Conservation (phyloP, 371 early-diverging fungal genomes). For the Mucor sp. region DNA sequence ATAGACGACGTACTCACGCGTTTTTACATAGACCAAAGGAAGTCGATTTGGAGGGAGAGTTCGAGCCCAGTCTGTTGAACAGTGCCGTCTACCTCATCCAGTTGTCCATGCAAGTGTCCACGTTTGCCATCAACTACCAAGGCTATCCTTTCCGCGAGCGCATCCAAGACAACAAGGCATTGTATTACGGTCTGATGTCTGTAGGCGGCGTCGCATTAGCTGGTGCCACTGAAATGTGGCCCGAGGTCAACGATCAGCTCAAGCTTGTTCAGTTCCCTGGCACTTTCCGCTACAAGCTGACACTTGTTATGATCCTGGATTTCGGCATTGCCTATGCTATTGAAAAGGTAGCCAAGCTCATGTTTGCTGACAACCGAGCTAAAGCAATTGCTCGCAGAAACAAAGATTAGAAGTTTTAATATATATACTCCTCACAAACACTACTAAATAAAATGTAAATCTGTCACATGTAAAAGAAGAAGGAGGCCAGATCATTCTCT, state of each 20-base stretch:
- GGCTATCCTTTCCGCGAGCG: slow-evolving; percentile 99
- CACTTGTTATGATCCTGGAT: slow-evolving; percentile 72
- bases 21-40: slow-evolving; percentile 60
- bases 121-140: slow-evolving; percentile 99
- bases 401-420: slow-evolving; percentile 5
- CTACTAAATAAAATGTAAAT: not conserved
- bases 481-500: not conserved
- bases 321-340: slow-evolving; percentile 71
- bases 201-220: slow-evolving; percentile 88
- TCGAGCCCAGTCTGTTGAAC: slow-evolving; percentile 96
- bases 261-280: slow-evolving; percentile 92
- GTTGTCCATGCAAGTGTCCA: slow-evolving; percentile 98
- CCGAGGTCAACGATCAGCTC: slow-evolving; percentile 90
- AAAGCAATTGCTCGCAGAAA: slow-evolving; percentile 58
- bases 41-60: slow-evolving; percentile 89
- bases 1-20: not conserved
- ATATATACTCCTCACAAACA: not conserved
- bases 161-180: slow-evolving; percentile 91
- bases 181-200: slow-evolving; percentile 86
- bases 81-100: slow-evolving; percentile 96
- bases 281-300: slow-evolving; percentile 71
- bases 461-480: not conserved
- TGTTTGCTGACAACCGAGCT: slow-evolving; percentile 77
- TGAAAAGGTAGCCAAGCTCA: slow-evolving; percentile 59
- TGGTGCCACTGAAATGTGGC: slow-evolving; percentile 88